Conservation (phyloP, 2,329 filamentous ascomycete genomes). For the Leptodontidium sp. region DNA sequence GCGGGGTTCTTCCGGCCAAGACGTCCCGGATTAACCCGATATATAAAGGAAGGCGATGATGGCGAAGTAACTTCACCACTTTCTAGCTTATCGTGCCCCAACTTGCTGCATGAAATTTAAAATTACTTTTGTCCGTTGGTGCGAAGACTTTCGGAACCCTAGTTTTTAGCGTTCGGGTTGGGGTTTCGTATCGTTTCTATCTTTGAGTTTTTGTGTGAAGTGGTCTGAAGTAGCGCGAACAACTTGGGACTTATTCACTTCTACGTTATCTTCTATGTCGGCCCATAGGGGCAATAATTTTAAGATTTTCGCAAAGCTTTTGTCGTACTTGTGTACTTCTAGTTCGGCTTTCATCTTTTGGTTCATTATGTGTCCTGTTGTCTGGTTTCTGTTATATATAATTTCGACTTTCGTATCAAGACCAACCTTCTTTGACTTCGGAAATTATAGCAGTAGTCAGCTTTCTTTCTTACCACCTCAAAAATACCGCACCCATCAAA, state of each 20-base stretch:
- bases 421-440: background rate
- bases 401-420: background rate
- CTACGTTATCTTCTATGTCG: no score
- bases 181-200: no score
- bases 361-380: background rate
- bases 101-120: constrained; percentile 1
- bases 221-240: background rate
- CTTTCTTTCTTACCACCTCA: background rate
- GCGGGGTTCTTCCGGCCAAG: constrained; percentile 14
- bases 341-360: background rate
- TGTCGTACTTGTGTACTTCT: background rate
- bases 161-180: background rate
- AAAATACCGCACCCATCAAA: background rate
- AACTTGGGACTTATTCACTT: background rate
- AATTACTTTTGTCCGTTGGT: background rate
- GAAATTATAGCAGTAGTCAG: background rate
- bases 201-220: no score
- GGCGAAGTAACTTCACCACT: constrained; percentile 4
- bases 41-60: constrained; percentile 2
- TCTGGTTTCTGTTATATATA: background rate
- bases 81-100: constrained; percentile 14
- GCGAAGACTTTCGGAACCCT: background rate
- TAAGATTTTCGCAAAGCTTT: no score
- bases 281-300: no score
- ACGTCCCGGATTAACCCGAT: constrained; percentile 14